These are phyloP conservation scores for Sclerotinia minor DNA, from an alignment of 2,329 filamentous ascomycete genomes.

Conservation along the genomic window DNA sequence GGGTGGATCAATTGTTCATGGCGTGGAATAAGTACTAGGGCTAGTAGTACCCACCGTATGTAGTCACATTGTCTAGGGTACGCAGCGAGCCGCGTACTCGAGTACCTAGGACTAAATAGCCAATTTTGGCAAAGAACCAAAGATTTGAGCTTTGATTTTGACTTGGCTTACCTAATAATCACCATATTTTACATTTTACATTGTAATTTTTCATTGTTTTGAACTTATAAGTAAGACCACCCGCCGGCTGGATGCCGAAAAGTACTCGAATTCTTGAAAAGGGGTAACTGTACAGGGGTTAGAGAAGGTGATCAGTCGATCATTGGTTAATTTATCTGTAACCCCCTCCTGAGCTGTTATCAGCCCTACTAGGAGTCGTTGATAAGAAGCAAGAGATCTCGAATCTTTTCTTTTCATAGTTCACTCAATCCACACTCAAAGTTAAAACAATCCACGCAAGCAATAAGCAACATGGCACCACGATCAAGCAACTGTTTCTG, in stretches of 20 bases:
- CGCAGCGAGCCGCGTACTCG: neutral
- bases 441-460: too few relatives aligned
- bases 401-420: neutral
- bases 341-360: neutral
- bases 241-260: neutral
- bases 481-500: constrained; percentile 9
- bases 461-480: constrained; percentile 2
- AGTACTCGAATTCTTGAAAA: neutral
- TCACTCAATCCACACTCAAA: neutral
- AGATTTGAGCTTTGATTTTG: neutral
- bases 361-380: neutral
- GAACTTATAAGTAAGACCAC: neutral
- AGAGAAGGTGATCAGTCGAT: too few relatives aligned
- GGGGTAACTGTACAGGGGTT: neutral
- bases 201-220: neutral
- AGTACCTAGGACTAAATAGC: neutral
- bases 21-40: neutral
- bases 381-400: neutral
- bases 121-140: neutral
- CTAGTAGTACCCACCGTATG: too few relatives aligned
- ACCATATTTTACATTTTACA: too few relatives aligned
- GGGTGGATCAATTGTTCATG: neutral
- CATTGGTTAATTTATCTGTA: neutral
- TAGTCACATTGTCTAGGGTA: neutral
- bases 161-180: too few relatives aligned